Base-by-base conservation (phyloP, 192 early-diverging fungal genomes). In the Dissophora globulifera region DNA sequence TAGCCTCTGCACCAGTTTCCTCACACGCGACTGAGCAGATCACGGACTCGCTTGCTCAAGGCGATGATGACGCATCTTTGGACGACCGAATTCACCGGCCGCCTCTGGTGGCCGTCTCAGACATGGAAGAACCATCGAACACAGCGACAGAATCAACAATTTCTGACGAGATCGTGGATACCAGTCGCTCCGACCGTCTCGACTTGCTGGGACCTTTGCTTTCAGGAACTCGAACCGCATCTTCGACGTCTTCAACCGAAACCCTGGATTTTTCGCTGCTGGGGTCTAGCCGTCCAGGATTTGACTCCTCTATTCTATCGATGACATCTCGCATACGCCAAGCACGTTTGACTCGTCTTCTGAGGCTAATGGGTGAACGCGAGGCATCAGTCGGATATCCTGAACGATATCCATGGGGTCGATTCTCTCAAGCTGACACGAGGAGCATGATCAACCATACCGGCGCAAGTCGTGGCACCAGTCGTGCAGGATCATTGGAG, bases 371-470 rank as follows among this genome's bases (percentile, higher is more conserved):
- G 52, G 48, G 52, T 1, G 61, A 48, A 2, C 49, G 64, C 7
- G 72, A 76, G 17, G 7, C 62, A 2, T 7, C 35, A 7, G 19
- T 29, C 0, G 48, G 54, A 8, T 66, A 66, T 15, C n/a, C 56
- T 6, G 62, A 62, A 17, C 48, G 62, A 15, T 38, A 57, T 25
- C 22, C 27, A 0, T 64, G 54, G 69, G 50, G 42, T 16, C 68
- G 47, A 27, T 55, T 42, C 29, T 33, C 20, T 10, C 60, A 61
- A 7, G 20, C 29, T 20, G 72, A 67, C 33, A 67, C 72, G 1
- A 58, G 51, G 25, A 76, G 64, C 47, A 67, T 76, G 62, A 12
- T 61, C 12, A 76, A 62, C 33, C 58, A 67, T 59, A 35, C 71
- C 13, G 56, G 71, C 35, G 50, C 57, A 4, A 75, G 71, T 31